Base-by-base conservation (phyloP, 345 rosid species). In the Brassica nigra region DNA sequence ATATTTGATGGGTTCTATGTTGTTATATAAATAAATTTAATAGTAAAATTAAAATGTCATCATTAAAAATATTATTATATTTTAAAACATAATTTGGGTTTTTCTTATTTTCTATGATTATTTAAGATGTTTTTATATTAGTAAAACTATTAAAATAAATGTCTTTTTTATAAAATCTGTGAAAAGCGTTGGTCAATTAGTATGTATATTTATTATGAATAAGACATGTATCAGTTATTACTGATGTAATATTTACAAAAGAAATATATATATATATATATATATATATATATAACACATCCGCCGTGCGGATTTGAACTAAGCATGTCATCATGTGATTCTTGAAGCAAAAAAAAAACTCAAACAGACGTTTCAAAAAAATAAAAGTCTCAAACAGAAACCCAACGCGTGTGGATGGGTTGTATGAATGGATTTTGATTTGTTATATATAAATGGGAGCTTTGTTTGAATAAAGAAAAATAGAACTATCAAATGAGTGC, bases 401-500 rank as follows among this genome's bases (percentile, higher is more conserved):
- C 3, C 2, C 47, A 49, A 49, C 57, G 2, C 59, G 23, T 15
- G 20, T 52, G 8, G 23, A 52, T 52, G 58, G 6, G 23, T 5
- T 52, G 9, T 54, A 5, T 15, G 59, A n/a, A 54, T 54, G 20
- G 6, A 54, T 54, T 5, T n/a, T 1, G 6, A 5, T 54, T 15
- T 6, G 7, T 16, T 54, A 49, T 18, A 8, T 2, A 27, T 9
- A 29, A 70, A 52, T 15, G 15, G 34, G 5, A 49, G 31, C 23
- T 57, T 28, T 58, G 23, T 77, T 33, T 69, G 70, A 36, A 36
- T 34, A 63, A 70, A 31, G 39, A 34, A 77, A 63, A 14, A 36
- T 72, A 78, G 37, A 44, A 16, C 55, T 4, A 61, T 52, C 31
- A 37, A 34, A 29, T 37, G 59, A 68, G 33, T 76, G 80, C 64